Evolutionary conservation across 441 rosid genomes (phyloP), one percentile per base, ranked within the genome.

Genomic region (Euphorbia celastroides): DNA sequence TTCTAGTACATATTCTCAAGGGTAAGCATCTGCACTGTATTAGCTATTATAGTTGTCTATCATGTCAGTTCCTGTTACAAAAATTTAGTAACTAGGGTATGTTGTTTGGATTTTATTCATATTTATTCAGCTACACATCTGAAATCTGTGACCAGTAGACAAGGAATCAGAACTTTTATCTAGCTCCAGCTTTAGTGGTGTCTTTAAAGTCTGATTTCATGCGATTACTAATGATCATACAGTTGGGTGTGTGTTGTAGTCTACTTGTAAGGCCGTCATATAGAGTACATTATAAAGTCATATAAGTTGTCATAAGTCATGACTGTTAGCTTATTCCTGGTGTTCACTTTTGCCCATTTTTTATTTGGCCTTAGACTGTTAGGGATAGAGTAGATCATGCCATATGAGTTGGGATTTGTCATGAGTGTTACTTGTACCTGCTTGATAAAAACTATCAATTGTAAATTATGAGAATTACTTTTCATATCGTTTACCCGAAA

Each of bases 1-100:
- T 76, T 91, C 99, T 27, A 86, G 76, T 64, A 78, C 79, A 23
- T 86, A 85, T 72, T 91, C 96, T 64, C 89, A 84, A 79, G 90
- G 89, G 99, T 91, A 76, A 83, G 83, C 56, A 62, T 59, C 67
- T 56, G 42, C 44, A 38, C 17, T 42, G 46, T 17, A 17, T 41
- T 65, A 16, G 54, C 17, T 16, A 26, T 28, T 62, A 26, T 9
- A 11, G 70, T 22, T 56, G 60, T 31, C 46, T 51, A 27, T 9
- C 9, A 9, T 32, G 27, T 48, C 38, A 22, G 23, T 48, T 36
- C 55, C 67, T 20, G 19, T 8, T 23, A 19, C 10, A n/a, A 51
- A 22, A 50, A 16, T 60, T 36, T 60, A 59, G 27, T 60, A 17
- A 36, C 27, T 19, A 23, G 19, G 27, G 25, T 26, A 68, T 38